These are phyloP conservation scores for Ogataea hybrid DNA, from an alignment of 1,139 yeast species.

Conservation along the genomic window DNA sequence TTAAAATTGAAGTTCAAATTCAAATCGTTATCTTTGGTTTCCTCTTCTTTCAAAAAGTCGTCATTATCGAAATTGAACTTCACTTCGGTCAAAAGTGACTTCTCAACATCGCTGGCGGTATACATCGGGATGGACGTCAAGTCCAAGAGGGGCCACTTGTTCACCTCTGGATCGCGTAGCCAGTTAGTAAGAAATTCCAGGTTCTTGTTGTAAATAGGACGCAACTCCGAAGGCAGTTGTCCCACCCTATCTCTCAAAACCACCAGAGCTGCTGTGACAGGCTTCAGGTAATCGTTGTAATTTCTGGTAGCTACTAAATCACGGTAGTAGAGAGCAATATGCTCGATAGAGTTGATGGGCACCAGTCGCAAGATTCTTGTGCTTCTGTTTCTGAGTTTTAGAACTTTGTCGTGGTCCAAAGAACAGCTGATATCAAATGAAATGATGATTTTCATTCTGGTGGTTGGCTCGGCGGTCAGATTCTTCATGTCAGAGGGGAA, in stretches of 20 bases:
- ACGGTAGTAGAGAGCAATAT: constrained; percentile 50
- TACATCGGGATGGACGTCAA: constrained; percentile 62
- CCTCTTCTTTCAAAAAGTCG: constrained; percentile 42
- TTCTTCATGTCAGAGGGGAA: constrained; percentile 47
- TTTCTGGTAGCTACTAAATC: constrained; percentile 34
- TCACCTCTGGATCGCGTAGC: constrained; percentile 30
- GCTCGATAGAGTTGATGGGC: constrained; percentile 82
- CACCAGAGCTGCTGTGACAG: constrained; percentile 78
- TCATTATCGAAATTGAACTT: constrained; percentile 58
- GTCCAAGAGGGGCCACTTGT: constrained; percentile 78
- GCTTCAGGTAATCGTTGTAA: constrained; percentile 50
- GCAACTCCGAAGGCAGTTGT: constrained; percentile 71
- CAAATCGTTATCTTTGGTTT: constrained; percentile 20
- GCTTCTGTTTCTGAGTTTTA: constrained; percentile 28
- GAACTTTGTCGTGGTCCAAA: constrained; percentile 29
- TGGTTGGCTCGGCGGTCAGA: constrained; percentile 28
- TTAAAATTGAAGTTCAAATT: constrained; percentile 27
- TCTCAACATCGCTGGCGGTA: constrained; percentile 72
- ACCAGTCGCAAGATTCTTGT: constrained; percentile 64
- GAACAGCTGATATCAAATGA: constrained; percentile 73
- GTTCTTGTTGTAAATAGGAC: constrained; percentile 71
- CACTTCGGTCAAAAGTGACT: constrained; percentile 76
- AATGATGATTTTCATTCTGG: constrained; percentile 44
- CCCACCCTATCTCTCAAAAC: constrained; percentile 86
- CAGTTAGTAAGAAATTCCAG: constrained; percentile 63